Evolutionary conservation across 805 yeast genomes (phyloP), one percentile per base, ranked within the genome.

Genomic region (baker's yeast (Saccharomyces cerevisiae)): DNA sequence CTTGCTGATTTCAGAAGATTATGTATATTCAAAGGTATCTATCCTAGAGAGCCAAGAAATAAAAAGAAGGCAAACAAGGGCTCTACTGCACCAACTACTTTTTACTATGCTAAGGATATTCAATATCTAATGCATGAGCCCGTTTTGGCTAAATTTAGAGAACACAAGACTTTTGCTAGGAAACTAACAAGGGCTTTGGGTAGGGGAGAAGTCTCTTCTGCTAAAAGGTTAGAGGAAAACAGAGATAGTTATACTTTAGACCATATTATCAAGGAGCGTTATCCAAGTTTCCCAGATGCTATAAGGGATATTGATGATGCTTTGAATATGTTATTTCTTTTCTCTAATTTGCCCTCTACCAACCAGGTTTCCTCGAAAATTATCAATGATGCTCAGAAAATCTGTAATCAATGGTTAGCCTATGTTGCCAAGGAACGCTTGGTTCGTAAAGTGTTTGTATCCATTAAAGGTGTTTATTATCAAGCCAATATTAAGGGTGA

Each of bases 21-120:
- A 68, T 94, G 99, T 79, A 94, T 94, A 70, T 89, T 94, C 79
- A 94, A 94, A 72, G 99, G 99, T 51, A 91, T 94, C 59, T 94
- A 89, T 69, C 99, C 99, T 53, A 82, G 99, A 70, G 97, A 90
- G 69, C 98, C 98, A 49, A 79, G 91, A 64, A 89, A 89, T 73
- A 94, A 91, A 76, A 89, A 87, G 82, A 91, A 89, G 78, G 97
- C 97, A 56, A 92, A 90, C 73, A 94, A 89, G 73, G 98, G 99
- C 24, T 87, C 96, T n/a, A 89, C 97, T 6, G 96, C 95, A 27
- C 96, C 96, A 49, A 86, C 87, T 26, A 94, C 99, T 3, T 95
- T 94, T 70, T 94, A 94, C 74, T 92, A 90, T 70, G 71, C 85
- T 59, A 94, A 90, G 72, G 99, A 94, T 71, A 94, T 94, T 60